Evolutionary conservation across 768 basidiomycete genomes (phyloP), one percentile per base, ranked within the genome.

Genomic region (Holtermannia corniformis): DNA sequence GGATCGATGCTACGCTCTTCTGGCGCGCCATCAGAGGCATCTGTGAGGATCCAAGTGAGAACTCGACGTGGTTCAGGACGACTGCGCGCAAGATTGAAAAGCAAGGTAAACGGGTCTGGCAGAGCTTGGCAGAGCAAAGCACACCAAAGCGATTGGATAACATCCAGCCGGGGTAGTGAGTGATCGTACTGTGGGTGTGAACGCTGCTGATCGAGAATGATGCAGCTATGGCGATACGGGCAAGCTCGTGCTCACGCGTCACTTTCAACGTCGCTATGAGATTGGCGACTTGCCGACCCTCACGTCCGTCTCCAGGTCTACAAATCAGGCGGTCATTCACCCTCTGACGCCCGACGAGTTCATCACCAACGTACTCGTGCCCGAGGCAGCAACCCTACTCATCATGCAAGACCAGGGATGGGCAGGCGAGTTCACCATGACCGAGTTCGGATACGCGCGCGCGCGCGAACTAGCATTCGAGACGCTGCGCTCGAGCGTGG

Each of bases 351-450:
- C 82, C 0, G 78, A 80, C 27, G 84, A 88, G 53, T 93, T 91
- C 64, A 77, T 89, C 32, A 82, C 85, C 37, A 82, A 83, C 14
- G 78, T 96, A 25, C 79, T 97, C n/a, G 82, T 96, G 2, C 93
- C 93, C 1, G 92, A 96, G 72, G 81, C 84, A 0, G 87, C 84
- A 0, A 76, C 84, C 40, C 76, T 79, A 21, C 80, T 97, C n/a
- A 87, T 96, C 55, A 81, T 81, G 75, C 77, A 85, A 53, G 91
- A 97, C 66, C 79, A 79, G 62, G 55, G 56, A 11, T 27, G 45
- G 13, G 47, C 28, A 27, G 13, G 23, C 16, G 10, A 37, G 16
- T 27, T 43, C 47, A 25, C 45, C 22, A 37, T 7, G 16, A 7
- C 32, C 16, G 32, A 7, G 16, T 16, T 16, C 7, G 32, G 32